A percentile compares a stretch with the other conserved stretches of the same genome.
Evolutionary conservation across 257 asterid genomes (phyloP).

Genomic region (Nicotiana sylvestris): DNA sequence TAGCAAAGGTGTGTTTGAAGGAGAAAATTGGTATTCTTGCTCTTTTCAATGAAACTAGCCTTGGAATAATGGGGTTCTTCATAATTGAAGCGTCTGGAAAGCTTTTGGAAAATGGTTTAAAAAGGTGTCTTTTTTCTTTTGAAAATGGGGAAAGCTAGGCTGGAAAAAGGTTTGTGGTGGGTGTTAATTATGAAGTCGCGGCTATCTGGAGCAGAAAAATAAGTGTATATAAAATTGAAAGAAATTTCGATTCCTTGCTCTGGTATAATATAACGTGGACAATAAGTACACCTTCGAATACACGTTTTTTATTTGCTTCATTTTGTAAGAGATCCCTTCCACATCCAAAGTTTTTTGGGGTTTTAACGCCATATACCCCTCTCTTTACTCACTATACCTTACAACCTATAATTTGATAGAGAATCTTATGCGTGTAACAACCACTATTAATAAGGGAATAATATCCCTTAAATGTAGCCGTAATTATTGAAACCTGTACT

Average conservation of each 20-base stretch:
- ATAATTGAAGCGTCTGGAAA: conserved; percentile 35
- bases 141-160: conserved; percentile 18
- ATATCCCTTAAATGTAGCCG: no score
- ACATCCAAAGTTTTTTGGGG: background rate
- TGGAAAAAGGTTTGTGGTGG: conserved; percentile 29
- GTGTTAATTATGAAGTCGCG: conserved; percentile 21
- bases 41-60: conserved; percentile 30
- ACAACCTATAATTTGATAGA: no score
- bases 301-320: background rate
- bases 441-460: no score
- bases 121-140: background rate
- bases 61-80: conserved; percentile 37
- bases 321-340: background rate
- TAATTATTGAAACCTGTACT: no score
- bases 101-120: conserved; percentile 31
- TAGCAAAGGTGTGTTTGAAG: conserved; percentile 49
- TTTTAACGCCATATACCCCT: no score
- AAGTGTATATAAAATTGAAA: background rate
- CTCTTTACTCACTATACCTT: no score
- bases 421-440: no score
- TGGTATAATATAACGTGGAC: background rate
- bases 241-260: background rate
- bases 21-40: conserved; percentile 58
- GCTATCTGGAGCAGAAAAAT: background rate
- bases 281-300: conserved; percentile 6